Conservation (phyloP, 148 eudicot genomes). For the Fagopyrum esculentum region DNA sequence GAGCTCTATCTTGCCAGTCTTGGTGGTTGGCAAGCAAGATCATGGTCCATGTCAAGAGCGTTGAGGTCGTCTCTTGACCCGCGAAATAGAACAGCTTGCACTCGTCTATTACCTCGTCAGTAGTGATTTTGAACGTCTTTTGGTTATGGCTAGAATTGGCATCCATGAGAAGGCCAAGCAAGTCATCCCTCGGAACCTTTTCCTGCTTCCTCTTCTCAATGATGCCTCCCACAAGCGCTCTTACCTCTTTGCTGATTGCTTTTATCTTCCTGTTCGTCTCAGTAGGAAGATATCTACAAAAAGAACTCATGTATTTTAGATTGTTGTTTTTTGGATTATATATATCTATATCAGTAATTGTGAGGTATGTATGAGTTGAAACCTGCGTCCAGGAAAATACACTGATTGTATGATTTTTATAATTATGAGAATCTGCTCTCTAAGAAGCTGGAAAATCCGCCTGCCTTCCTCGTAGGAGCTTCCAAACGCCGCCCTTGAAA, state of each 20-base stretch:
- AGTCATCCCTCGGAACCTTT: slow-evolving; percentile 20
- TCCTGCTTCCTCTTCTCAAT: slow-evolving; percentile 21
- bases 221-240: slow-evolving; percentile 15
- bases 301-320: too few relatives aligned
- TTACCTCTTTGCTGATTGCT: slow-evolving; percentile 10
- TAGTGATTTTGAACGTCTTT: slow-evolving; percentile 11
- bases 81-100: slow-evolving; percentile 22
- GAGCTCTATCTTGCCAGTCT: slow-evolving; percentile 20
- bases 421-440: slow-evolving; percentile 18
- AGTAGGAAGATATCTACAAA: slow-evolving; percentile 21
- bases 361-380: too few relatives aligned
- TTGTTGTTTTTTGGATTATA: too few relatives aligned
- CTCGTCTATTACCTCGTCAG: slow-evolving; percentile 18
- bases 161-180: slow-evolving; percentile 25
- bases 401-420: neutral
- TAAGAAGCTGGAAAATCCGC: slow-evolving; percentile 32
- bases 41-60: slow-evolving; percentile 24
- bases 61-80: slow-evolving; percentile 23
- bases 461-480: slow-evolving; percentile 34
- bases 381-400: slow-evolving; percentile 35
- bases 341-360: too few relatives aligned
- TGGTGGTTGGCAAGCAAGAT: slow-evolving; percentile 19
- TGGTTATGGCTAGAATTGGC: slow-evolving; percentile 10
- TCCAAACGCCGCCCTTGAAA: slow-evolving; percentile 41
- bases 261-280: slow-evolving; percentile 20